phyloP scores from a whole-genome alignment of 805 yeast species.

The Lachancea meyersii region DNA sequence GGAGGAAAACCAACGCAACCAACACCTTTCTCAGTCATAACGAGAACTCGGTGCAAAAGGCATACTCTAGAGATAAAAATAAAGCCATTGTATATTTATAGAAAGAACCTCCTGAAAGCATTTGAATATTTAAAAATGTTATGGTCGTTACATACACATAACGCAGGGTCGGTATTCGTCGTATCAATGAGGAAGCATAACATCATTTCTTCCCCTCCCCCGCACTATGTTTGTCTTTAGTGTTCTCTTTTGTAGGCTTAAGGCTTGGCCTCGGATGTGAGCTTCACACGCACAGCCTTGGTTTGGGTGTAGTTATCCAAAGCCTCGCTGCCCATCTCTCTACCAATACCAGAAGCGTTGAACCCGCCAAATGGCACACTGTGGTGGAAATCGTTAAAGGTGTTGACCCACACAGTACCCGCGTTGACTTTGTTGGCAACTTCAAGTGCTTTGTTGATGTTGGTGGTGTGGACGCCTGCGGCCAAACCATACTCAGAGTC shows the following conservation, averaged over 20 bases:
- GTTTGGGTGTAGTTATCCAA: slow-evolving; percentile 77
- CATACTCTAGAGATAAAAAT: no score
- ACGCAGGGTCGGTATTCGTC: background rate
- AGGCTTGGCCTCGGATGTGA: slow-evolving; percentile 4
- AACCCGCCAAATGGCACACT: slow-evolving; percentile 90
- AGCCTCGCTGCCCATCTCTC: slow-evolving; percentile 89
- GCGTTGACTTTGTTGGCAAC: slow-evolving; percentile 71
- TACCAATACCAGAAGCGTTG: slow-evolving; percentile 86
- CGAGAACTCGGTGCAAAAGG: no score
- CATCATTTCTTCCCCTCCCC: no score
- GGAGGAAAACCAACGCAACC: no score
- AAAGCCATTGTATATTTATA: no score
- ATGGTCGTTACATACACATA: background rate
- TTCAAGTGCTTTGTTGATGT: slow-evolving; percentile 66
- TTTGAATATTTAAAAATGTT: background rate
- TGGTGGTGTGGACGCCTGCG: slow-evolving; percentile 81
- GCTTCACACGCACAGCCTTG: slow-evolving; percentile 66
- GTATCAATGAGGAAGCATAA: no score
- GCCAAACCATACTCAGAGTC: slow-evolving; percentile 81
- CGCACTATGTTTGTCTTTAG: background rate
- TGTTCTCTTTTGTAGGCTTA: background rate
- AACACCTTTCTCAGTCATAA: no score
- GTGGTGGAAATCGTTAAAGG: slow-evolving; percentile 82
- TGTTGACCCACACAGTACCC: slow-evolving; percentile 90
- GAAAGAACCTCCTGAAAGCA: background rate